These are phyloP conservation scores for Botrytis fragariae DNA, from an alignment of 2,329 filamentous ascomycete genomes.

Conservation along the genomic window DNA sequence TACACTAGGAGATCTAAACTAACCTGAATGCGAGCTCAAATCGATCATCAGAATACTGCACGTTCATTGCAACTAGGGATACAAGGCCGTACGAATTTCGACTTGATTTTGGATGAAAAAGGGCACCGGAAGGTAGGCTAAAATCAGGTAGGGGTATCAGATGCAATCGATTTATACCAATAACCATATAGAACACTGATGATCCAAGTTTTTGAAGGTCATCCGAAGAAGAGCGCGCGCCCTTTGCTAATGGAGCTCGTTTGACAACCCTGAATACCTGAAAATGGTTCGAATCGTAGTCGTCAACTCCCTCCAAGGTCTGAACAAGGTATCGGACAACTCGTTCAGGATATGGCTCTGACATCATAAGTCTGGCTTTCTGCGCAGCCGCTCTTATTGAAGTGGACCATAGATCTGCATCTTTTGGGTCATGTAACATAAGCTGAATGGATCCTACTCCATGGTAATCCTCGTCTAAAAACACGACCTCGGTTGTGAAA, in stretches of 20 bases:
- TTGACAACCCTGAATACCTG: constrained; percentile 68
- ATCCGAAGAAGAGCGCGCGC: constrained; percentile 58
- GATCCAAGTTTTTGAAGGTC: constrained; percentile 64
- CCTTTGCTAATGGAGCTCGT: constrained; percentile 53
- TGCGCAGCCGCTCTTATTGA: constrained; percentile 60
- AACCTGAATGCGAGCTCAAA: constrained; percentile 62
- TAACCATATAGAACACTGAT: constrained; percentile 64
- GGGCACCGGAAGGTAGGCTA: constrained; percentile 46
- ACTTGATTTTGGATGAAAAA: constrained; percentile 44
- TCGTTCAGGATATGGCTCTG: constrained; percentile 53
- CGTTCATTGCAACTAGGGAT: constrained; percentile 56
- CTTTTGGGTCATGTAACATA: constrained; percentile 61
- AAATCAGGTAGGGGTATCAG: constrained; percentile 63
- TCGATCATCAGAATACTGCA: constrained; percentile 62
- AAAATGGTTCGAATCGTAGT: constrained; percentile 67
- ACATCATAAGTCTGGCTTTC: constrained; percentile 51
- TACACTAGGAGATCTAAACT: constrained; percentile 2
- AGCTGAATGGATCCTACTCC: constrained; percentile 61
- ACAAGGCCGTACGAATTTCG: constrained; percentile 59
- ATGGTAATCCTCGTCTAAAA: constrained; percentile 62
- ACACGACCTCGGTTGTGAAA: constrained; percentile 65
- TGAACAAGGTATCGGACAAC: constrained; percentile 62
- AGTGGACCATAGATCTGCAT: constrained; percentile 63
- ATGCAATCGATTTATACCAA: constrained; percentile 68
- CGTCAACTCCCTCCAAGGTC: constrained; percentile 61